Conservation (phyloP, 192 early-diverging fungal species). For the Gaertneriomyces sp. region DNA sequence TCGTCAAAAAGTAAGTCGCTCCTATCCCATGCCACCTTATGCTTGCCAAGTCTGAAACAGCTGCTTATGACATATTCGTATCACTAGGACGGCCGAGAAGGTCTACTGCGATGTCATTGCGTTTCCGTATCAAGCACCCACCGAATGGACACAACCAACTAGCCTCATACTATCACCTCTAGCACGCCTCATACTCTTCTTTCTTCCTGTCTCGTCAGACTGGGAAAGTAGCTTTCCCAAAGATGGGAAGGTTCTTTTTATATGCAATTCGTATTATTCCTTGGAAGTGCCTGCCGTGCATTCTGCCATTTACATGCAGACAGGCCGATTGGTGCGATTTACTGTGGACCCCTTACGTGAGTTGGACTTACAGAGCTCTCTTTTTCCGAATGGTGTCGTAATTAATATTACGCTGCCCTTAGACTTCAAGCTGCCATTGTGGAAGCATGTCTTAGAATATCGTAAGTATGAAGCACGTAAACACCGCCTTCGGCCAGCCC, state of each 20-base stretch:
- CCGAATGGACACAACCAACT: slow-evolving; percentile 16
- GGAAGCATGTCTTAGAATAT: slow-evolving; percentile 40
- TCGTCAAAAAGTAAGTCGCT: background rate
- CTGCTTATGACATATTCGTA: background rate
- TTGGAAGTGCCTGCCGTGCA: slow-evolving; percentile 15
- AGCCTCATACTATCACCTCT: slow-evolving; percentile 16
- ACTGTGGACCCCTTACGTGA: slow-evolving; percentile 20
- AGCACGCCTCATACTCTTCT: slow-evolving; percentile 17
- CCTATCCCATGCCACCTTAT: background rate
- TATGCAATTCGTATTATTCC: slow-evolving; percentile 9
- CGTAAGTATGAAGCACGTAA: background rate
- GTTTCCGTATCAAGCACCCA: background rate
- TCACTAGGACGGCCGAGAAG: background rate
- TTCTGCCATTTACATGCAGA: slow-evolving; percentile 23
- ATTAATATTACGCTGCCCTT: background rate
- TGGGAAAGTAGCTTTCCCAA: slow-evolving; percentile 6
- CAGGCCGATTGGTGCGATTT: slow-evolving; percentile 15
- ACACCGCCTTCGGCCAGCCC: too few relatives aligned
- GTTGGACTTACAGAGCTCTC: background rate
- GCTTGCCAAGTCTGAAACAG: background rate
- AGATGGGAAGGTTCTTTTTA: slow-evolving; percentile 7
- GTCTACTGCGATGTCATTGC: slow-evolving; percentile 15
- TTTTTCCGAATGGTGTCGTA: background rate
- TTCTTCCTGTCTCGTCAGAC: slow-evolving; percentile 11
- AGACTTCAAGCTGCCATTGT: slow-evolving; percentile 31